Evolutionary conservation across 441 rosid genomes (phyloP).

Genomic region (Arabidopsis lyrata): DNA sequence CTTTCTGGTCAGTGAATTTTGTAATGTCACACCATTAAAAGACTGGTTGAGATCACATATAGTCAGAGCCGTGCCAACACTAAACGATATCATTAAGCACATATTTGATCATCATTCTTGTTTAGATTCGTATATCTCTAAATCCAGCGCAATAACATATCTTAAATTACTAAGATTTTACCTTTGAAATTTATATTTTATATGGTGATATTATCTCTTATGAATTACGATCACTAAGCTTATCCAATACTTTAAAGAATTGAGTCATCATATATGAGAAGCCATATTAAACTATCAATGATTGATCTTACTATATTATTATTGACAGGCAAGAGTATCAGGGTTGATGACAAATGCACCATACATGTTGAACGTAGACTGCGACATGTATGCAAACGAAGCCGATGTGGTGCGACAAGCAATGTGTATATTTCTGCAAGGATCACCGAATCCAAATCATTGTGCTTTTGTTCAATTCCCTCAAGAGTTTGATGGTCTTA

Average conservation of each 20-base stretch:
- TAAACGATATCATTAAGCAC: background rate
- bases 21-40: too few relatives aligned
- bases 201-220: too few relatives aligned
- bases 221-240: too few relatives aligned
- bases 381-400: conserved; percentile 35
- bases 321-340: conserved; percentile 59
- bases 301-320: background rate
- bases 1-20: conserved; percentile 51
- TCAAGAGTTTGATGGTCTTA: too few relatives aligned
- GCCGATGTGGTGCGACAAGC: conserved; percentile 29
- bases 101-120: too few relatives aligned
- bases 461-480: conserved; percentile 36
- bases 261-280: background rate
- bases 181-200: too few relatives aligned
- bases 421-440: conserved; percentile 22
- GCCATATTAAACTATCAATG: background rate
- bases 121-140: too few relatives aligned
- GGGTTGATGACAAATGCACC: conserved; percentile 54
- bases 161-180: too few relatives aligned
- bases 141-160: too few relatives aligned
- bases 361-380: conserved; percentile 33
- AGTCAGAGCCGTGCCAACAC: too few relatives aligned
- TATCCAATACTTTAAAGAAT: too few relatives aligned
- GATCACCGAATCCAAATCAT: background rate
- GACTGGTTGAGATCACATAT: too few relatives aligned